Base-by-base conservation (phyloP, 2,329 filamentous ascomycete species). In the Coniella vitis region DNA sequence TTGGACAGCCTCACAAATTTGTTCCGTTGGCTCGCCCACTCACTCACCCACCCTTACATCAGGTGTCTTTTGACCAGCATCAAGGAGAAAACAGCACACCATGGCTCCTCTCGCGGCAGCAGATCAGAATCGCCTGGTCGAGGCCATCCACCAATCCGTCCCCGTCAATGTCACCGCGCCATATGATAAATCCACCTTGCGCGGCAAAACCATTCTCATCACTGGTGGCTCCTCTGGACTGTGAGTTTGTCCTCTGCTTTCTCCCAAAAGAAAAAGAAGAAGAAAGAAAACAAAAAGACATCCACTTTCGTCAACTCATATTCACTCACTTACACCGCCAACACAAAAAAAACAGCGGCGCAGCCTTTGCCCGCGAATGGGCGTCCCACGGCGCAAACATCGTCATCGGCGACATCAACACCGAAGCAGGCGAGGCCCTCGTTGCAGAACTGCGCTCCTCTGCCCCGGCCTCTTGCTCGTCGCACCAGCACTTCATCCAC, bases 141-240 rank as follows among this genome's bases (percentile, higher is more conserved):
- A 51, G 38, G 19, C 35, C 29, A 38, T 51, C 43, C n/a, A 25
- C 22, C 44, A 65, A 47, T 76, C 73, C 14, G 57, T 61, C 8
- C 73, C 74, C 8, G 57, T 79, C 44, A 73, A 79, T 55, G 58
- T 68, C 22, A 65, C 62, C 13, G 58, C 61, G 31, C 65, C 71
- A 2, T 76, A 72, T 58, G 68, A 75, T 54, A 55, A 65, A 1
- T 57, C 65, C 7, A 71, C 66, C 50, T 66, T 83, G 31, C 64
- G 65, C 7, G 70, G 65, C 56, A 83, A 81, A 60, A 79, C 73
- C 1, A 75, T 85, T 44, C 58, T 84, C 51, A 76, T 85, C 55
- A 85, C 82, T 0, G 82, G 82, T 39, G 81, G 78, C 22, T 79
- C 81, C 19, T 79, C 77, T 48, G 79, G 79, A 7, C 71, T 83